Conservation (phyloP, 257 asterid genomes). For the Rhazya stricta region DNA sequence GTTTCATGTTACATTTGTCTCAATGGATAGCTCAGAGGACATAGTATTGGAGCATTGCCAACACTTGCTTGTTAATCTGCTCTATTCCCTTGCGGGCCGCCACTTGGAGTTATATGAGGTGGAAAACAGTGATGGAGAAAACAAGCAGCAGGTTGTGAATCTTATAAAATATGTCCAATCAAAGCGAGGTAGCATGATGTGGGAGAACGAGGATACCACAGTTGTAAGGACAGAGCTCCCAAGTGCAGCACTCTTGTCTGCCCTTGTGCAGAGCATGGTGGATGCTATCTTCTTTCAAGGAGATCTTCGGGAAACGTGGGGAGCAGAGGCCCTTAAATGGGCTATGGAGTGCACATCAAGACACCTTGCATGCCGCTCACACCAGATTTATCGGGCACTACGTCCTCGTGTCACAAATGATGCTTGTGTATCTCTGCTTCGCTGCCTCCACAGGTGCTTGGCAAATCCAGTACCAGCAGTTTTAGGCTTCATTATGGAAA, state of each 20-base stretch:
- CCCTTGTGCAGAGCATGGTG: conserved; percentile 99
- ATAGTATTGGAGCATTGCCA: conserved; percentile 98
- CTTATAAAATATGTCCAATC: conserved; percentile 95
- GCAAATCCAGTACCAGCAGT: conserved; percentile 91
- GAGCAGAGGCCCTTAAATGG: conserved; percentile 97
- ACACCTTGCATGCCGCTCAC: conserved; percentile 98
- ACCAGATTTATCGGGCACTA: conserved; percentile 95
- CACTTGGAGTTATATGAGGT: conserved; percentile 94
- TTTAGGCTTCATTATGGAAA: conserved; percentile 92
- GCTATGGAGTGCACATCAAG: conserved; percentile 99
- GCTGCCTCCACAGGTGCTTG: conserved; percentile 92
- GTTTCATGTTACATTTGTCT: conserved; percentile 95
- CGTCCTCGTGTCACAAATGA: conserved; percentile 91
- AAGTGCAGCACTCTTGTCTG: conserved; percentile 94
- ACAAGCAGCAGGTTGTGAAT: conserved; percentile 95
- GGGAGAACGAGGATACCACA: conserved; percentile 99
- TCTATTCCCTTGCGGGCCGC: conserved; percentile 95
- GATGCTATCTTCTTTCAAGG: conserved; percentile 99
- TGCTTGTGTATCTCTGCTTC: conserved; percentile 91
- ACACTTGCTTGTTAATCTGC: conserved; percentile 87
- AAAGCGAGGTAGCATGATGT: conserved; percentile 98
- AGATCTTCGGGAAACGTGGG: conserved; percentile 99
- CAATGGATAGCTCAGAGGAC: conserved; percentile 99
- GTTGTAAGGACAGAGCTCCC: conserved; percentile 85
- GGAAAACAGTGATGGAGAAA: conserved; percentile 96